Percentiles rank a stretch among this genome's conserved stretches.
Evolutionary conservation across 1,284 basidiomycete genomes (phyloP).

Genomic region (Fomitiporia mediterranea): DNA sequence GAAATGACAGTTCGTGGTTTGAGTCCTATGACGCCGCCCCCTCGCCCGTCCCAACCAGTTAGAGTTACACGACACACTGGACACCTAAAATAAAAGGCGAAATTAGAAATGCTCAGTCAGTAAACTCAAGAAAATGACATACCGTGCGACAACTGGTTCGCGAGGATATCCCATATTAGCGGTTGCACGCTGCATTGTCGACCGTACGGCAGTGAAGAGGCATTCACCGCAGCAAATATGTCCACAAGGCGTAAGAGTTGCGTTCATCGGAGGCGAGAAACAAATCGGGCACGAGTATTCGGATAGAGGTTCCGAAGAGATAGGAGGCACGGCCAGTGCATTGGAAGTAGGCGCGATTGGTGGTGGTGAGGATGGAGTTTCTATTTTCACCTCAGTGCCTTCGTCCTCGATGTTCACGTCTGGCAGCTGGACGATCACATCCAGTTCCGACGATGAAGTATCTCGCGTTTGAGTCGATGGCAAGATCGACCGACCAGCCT

Average conservation of each 20-base stretch:
- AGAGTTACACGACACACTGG: constrained; percentile 62
- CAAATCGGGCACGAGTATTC: constrained; percentile 73
- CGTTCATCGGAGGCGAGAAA: constrained; percentile 66
- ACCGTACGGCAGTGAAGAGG: constrained; percentile 67
- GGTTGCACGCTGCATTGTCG: constrained; percentile 49
- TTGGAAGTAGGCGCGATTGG: too few species aligned
- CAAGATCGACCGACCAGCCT: neutral
- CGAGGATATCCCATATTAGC: constrained; percentile 32
- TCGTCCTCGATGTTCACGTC: neutral
- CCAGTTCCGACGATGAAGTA: neutral
- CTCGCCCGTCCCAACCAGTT: constrained; percentile 59
- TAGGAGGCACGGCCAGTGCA: neutral
- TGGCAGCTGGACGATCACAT: constrained; percentile 3
- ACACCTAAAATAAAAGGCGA: constrained; percentile 34
- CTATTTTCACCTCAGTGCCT: neutral
- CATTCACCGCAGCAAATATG: constrained; percentile 74
- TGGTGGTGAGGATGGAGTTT: too few species aligned
- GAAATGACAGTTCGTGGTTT: constrained; percentile 44
- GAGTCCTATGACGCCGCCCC: constrained; percentile 59
- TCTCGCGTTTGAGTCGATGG: neutral
- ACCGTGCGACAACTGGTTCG: constrained; percentile 43
- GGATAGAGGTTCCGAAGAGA: constrained; percentile 45
- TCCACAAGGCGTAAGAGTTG: constrained; percentile 73
- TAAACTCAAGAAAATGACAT: constrained; percentile 21
- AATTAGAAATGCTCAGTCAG: neutral